Conservation (phyloP, 2,329 filamentous ascomycete genomes). For the Fusarium sp. region DNA sequence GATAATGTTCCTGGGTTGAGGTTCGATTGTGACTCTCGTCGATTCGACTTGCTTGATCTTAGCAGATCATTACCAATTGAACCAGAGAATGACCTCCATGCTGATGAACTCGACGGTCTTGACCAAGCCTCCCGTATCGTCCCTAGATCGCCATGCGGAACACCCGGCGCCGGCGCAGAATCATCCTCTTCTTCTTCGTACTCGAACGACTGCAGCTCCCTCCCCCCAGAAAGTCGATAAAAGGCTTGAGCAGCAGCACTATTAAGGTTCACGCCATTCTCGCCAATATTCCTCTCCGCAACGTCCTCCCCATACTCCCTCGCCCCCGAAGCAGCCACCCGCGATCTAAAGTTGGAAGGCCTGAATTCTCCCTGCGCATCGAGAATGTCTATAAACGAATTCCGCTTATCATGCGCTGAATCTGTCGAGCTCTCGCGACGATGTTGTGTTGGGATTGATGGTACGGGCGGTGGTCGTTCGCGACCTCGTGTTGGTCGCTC, state of each 20-base stretch:
- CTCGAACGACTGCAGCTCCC: neutral
- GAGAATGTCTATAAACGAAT: slow-evolving; percentile 61
- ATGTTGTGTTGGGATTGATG: slow-evolving; percentile 35
- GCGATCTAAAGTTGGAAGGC: slow-evolving; percentile 59
- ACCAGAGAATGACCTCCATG: slow-evolving; percentile 35
- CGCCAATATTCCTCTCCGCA: slow-evolving; percentile 67
- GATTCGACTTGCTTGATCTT: slow-evolving; percentile 6
- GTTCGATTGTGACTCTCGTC: slow-evolving; percentile 9
- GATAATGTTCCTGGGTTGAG: neutral
- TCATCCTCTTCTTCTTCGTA: slow-evolving; percentile 22
- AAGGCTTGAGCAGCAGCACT: slow-evolving; percentile 51
- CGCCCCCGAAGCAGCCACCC: slow-evolving; percentile 61
- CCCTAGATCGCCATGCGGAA: slow-evolving; percentile 25
- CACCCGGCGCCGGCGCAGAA: slow-evolving; percentile 28
- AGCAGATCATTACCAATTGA: slow-evolving; percentile 5
- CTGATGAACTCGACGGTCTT: slow-evolving; percentile 23
- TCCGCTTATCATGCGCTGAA: slow-evolving; percentile 22
- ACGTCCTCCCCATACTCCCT: slow-evolving; percentile 73
- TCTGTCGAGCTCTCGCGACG: slow-evolving; percentile 34
- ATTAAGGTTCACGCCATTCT: slow-evolving; percentile 49
- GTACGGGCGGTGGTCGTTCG: slow-evolving; percentile 36
- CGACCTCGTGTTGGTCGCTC: slow-evolving; percentile 24
- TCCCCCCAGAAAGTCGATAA: slow-evolving; percentile 44
- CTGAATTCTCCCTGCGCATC: slow-evolving; percentile 66
- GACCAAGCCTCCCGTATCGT: slow-evolving; percentile 18